These are phyloP conservation scores for Trematosphaeria pertusa DNA, from an alignment of 2,329 filamentous ascomycete genomes.

Conservation along the genomic window DNA sequence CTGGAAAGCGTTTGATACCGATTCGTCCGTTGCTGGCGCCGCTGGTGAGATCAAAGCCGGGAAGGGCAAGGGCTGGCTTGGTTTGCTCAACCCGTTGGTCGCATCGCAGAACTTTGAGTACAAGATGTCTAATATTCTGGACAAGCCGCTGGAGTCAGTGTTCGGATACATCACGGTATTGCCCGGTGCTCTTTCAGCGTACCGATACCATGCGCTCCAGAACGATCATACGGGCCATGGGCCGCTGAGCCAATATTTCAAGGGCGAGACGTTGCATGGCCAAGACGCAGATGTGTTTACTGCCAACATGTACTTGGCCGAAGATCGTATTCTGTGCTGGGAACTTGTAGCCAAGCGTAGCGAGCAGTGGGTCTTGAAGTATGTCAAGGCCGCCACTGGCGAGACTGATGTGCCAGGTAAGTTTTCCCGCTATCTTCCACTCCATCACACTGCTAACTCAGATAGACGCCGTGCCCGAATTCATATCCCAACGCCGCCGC, in stretches of 20 bases:
- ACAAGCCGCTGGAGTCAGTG: conserved; percentile 95
- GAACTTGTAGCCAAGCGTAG: conserved; percentile 94
- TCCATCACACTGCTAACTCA: conserved; percentile 11
- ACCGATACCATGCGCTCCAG: conserved; percentile 93
- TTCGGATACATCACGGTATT: conserved; percentile 98
- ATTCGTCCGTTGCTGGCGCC: conserved; percentile 95
- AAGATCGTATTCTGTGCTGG: conserved; percentile 90
- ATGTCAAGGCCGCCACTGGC: conserved; percentile 94
- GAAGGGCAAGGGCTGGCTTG: conserved; percentile 82
- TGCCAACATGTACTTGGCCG: conserved; percentile 92
- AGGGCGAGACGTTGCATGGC: conserved; percentile 95
- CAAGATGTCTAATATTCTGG: conserved; percentile 99
- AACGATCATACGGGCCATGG: conserved; percentile 97
- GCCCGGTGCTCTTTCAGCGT: conserved; percentile 92
- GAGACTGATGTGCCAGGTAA: conserved; percentile 97
- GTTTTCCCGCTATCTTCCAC: conserved; percentile 43
- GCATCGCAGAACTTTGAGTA: conserved; percentile 99
- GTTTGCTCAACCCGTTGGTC: conserved; percentile 90
- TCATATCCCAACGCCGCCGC: conserved; percentile 92
- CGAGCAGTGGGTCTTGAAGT: conserved; percentile 97
- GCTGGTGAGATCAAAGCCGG: conserved; percentile 98
- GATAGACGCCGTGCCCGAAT: conserved; percentile 87
- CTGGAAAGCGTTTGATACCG: conserved; percentile 98
- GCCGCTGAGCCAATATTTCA: conserved; percentile 97
- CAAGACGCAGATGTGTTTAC: conserved; percentile 97